A percentile compares a stretch with the other conserved stretches of the same genome.
phyloP scores from a whole-genome alignment of 1,284 basidiomycete genomes.

The Trichosporon asahii region DNA sequence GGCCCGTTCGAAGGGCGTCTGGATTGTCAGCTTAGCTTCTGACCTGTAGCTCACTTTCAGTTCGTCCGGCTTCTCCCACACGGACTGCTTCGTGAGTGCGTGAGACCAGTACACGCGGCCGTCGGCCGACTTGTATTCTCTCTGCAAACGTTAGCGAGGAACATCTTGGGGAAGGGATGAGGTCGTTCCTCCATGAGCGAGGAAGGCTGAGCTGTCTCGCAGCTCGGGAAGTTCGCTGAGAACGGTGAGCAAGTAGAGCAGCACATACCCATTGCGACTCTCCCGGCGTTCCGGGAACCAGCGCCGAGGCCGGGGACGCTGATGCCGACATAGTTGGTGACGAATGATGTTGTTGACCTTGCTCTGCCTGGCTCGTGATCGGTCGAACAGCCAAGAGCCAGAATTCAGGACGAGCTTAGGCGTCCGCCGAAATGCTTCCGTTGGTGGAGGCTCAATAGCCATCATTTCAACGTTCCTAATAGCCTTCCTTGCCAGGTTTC shows the following conservation, averaged over 20 bases:
- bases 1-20: slow-evolving; percentile 84
- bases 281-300: slow-evolving; percentile 11
- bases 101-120: slow-evolving; percentile 52
- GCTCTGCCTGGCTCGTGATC: neutral
- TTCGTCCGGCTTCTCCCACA: slow-evolving; percentile 54
- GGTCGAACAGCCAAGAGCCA: neutral
- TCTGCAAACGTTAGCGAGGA: slow-evolving; percentile 25
- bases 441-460: neutral
- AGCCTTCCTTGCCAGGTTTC: neutral
- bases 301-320: slow-evolving; percentile 17
- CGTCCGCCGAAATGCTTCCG: neutral
- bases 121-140: slow-evolving; percentile 49
- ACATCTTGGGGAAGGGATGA: too few species aligned
- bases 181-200: too few species aligned
- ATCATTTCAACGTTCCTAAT: neutral
- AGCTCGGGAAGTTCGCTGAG: too few species aligned
- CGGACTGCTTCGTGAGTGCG: slow-evolving; percentile 50
- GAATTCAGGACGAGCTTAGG: neutral
- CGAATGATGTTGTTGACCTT: neutral
- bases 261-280: slow-evolving; percentile 29
- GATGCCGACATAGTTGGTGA: slow-evolving; percentile 23
- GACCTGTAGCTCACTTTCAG: slow-evolving; percentile 33
- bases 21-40: slow-evolving; percentile 55
- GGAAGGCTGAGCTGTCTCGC: too few species aligned
- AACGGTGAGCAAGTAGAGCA: too few species aligned